These are phyloP conservation scores for Globisporangium cylindrosporum DNA, from an alignment of 352 stramenopile species.

Conservation along the genomic window DNA sequence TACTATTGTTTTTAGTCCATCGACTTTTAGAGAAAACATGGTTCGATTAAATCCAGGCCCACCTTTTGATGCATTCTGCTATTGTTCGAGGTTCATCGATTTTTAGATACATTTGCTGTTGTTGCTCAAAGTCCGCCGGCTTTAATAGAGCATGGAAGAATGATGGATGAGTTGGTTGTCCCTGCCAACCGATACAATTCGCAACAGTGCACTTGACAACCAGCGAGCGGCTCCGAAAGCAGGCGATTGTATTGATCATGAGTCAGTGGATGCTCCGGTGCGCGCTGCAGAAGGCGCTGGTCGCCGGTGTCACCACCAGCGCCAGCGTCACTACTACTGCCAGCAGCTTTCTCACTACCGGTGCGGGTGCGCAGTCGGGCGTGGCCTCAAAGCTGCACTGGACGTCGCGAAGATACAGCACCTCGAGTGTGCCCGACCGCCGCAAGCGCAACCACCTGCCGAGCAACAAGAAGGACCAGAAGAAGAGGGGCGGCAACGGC, in stretches of 20 bases:
- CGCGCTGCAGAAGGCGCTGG: constrained; percentile 21
- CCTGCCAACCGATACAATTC: constrained; percentile 13
- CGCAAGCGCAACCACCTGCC: constrained; percentile 55
- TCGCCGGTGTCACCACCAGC: constrained; percentile 14
- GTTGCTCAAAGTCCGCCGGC: too few species aligned
- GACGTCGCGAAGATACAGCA: constrained; percentile 18
- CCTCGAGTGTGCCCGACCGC: constrained; percentile 40
- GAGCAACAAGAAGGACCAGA: constrained; percentile 37
- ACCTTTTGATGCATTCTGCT: too few species aligned
- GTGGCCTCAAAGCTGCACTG: constrained; percentile 13
- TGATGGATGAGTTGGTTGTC: neutral
- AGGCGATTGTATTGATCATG: constrained; percentile 12
- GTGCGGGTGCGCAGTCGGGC: neutral
- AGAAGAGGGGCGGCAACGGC: constrained; percentile 18
- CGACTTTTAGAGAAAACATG: too few species aligned
- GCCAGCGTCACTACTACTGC: neutral
- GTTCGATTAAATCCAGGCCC: too few species aligned
- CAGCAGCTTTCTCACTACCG: neutral
- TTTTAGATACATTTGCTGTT: too few species aligned
- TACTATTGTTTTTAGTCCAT: too few species aligned
- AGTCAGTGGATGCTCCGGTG: constrained; percentile 46
- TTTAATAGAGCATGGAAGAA: neutral
- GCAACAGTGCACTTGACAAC: constrained; percentile 4
- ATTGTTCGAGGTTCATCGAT: too few species aligned
- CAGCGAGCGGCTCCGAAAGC: constrained; percentile 7